These are phyloP conservation scores for Diutina mesorugosa DNA, from an alignment of 1,139 yeast genomes.

Conservation along the genomic window DNA sequence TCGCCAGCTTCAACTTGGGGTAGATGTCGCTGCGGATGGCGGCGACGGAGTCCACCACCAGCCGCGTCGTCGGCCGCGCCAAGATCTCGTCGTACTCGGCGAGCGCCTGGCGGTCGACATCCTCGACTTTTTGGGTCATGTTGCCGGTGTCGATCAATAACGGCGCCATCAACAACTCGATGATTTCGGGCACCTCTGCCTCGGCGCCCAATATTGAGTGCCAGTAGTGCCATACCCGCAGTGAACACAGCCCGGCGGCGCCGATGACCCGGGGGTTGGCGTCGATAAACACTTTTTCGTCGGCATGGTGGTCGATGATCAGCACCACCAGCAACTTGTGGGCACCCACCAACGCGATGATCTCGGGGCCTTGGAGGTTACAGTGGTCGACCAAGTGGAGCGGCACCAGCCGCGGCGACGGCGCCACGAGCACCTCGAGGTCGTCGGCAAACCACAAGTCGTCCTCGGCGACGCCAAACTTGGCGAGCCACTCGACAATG, in stretches of 20 bases:
- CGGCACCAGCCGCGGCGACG: constrained; percentile 11
- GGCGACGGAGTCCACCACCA: neutral
- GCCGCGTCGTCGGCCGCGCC: neutral
- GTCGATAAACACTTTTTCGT: constrained; percentile 37
- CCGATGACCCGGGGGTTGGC: constrained; percentile 48
- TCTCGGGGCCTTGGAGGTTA: constrained; percentile 40
- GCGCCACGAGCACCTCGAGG: constrained; percentile 13
- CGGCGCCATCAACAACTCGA: constrained; percentile 49
- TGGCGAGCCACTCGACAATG: constrained; percentile 38
- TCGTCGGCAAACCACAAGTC: constrained; percentile 61
- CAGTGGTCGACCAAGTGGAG: constrained; percentile 78
- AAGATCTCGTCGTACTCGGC: constrained; percentile 13
- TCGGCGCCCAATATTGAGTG: constrained; percentile 12
- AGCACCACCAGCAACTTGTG: constrained; percentile 30
- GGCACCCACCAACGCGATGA: constrained; percentile 12
- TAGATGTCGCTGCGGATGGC: constrained; percentile 12
- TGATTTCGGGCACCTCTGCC: constrained; percentile 12
- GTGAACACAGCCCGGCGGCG: constrained; percentile 66
- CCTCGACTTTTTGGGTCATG: constrained; percentile 45
- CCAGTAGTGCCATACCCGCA: constrained; percentile 61
- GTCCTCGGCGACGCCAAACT: constrained; percentile 34
- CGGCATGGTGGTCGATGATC: constrained; percentile 82
- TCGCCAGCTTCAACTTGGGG: constrained; percentile 35
- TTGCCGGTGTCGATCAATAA: constrained; percentile 61
- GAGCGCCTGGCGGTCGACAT: constrained; percentile 36